A percentile compares a stretch with the other conserved stretches of the same genome.
phyloP scores from a whole-genome alignment of 164 flowering plant species.

The Dillenia suffruticosa region DNA sequence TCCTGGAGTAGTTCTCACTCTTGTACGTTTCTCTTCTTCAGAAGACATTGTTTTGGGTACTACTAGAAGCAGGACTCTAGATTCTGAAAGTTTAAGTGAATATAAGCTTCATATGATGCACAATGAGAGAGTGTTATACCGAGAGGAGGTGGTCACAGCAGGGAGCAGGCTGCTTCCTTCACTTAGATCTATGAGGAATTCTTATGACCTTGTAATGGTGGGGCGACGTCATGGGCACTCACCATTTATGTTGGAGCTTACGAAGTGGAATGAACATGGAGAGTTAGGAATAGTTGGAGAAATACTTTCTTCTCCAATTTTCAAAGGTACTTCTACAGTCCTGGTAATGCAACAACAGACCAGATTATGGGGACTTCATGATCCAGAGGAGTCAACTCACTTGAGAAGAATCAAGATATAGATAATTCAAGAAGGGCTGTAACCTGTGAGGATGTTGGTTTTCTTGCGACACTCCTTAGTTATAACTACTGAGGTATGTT shows the following conservation, averaged over 20 bases:
- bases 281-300: slow-evolving; percentile 42
- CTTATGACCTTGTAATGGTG: slow-evolving; percentile 26
- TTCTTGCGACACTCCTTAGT: too few species aligned
- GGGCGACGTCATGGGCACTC: slow-evolving; percentile 31
- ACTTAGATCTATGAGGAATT: slow-evolving; percentile 12
- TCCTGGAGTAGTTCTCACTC: slow-evolving; percentile 17
- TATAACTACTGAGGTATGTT: too few species aligned
- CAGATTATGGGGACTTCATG: slow-evolving; percentile 27
- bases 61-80: slow-evolving; percentile 20
- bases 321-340: slow-evolving; percentile 15
- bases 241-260: slow-evolving; percentile 10
- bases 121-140: slow-evolving; percentile 13
- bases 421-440: background rate
- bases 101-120: slow-evolving; percentile 4
- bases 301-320: slow-evolving; percentile 26
- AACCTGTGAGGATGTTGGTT: too few species aligned
- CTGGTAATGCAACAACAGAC: slow-evolving; percentile 40
- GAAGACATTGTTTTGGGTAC: slow-evolving; percentile 17
- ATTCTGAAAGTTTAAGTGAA: slow-evolving; percentile 14
- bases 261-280: slow-evolving; percentile 20
- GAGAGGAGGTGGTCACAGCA: slow-evolving; percentile 25
- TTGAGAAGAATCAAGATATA: slow-evolving; percentile 16
- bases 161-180: slow-evolving; percentile 8
- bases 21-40: slow-evolving; percentile 18
- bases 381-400: slow-evolving; percentile 25